A percentile compares a stretch with the other conserved stretches of the same genome.
Evolutionary conservation across 106 monocot species (phyloP).

Genomic region (Iris macrosiphon): DNA sequence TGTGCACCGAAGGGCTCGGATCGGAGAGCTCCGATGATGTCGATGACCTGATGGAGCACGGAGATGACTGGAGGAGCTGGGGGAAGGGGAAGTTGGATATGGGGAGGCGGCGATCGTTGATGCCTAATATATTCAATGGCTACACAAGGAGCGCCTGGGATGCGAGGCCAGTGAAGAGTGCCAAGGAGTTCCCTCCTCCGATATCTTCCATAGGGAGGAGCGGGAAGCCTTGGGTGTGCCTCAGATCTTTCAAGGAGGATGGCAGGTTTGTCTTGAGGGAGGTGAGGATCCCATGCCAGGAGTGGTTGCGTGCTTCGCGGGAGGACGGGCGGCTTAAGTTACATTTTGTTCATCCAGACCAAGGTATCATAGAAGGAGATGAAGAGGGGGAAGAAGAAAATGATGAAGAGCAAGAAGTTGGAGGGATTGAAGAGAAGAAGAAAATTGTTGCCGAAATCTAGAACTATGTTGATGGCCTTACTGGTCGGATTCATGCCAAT

Average conservation of each 20-base stretch:
- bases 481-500: background rate
- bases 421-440: background rate
- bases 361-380: slow-evolving; percentile 11
- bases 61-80: slow-evolving; percentile 2
- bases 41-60: slow-evolving; percentile 36
- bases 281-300: slow-evolving; percentile 47
- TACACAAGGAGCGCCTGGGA: background rate
- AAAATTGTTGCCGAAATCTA: background rate
- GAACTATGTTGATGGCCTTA: background rate
- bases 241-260: slow-evolving; percentile 39
- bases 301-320: slow-evolving; percentile 52
- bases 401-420: background rate
- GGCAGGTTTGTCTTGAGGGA: slow-evolving; percentile 71
- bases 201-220: slow-evolving; percentile 54
- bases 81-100: slow-evolving; percentile 9
- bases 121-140: background rate
- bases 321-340: slow-evolving; percentile 60
- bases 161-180: background rate
- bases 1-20: slow-evolving; percentile 87
- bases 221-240: slow-evolving; percentile 52
- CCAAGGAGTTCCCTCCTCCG: slow-evolving; percentile 53
- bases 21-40: slow-evolving; percentile 69
- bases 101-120: background rate
- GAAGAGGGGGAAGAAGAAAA: background rate
- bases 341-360: slow-evolving; percentile 30